A percentile compares a stretch with the other conserved stretches of the same genome.
Evolutionary conservation across 2,329 filamentous ascomycete genomes (phyloP).

Genomic region (Cytospora paraplurivora): DNA sequence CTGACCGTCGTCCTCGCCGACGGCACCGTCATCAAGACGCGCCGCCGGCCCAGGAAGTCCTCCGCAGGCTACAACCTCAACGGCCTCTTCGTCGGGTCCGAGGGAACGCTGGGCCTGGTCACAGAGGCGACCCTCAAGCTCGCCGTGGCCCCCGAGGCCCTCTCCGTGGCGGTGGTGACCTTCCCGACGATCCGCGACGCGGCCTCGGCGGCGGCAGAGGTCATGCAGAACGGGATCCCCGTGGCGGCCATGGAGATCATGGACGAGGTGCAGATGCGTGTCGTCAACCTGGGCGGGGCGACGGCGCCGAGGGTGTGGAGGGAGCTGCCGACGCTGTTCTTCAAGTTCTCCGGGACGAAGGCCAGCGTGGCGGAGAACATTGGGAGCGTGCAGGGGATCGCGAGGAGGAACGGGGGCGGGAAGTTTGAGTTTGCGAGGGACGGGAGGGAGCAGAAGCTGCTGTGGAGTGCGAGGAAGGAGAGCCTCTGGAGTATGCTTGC

Average conservation of each 20-base stretch:
- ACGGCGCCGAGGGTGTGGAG: slow-evolving; percentile 72
- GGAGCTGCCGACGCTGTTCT: slow-evolving; percentile 77
- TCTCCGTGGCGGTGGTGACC: slow-evolving; percentile 76
- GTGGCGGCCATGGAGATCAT: slow-evolving; percentile 80
- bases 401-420: slow-evolving; percentile 63
- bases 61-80: slow-evolving; percentile 85
- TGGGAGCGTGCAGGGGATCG: slow-evolving; percentile 65
- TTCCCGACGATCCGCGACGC: slow-evolving; percentile 79
- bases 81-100: slow-evolving; percentile 75
- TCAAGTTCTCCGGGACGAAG: slow-evolving; percentile 82
- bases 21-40: slow-evolving; percentile 77
- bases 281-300: slow-evolving; percentile 74
- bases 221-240: slow-evolving; percentile 75
- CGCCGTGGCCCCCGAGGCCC: slow-evolving; percentile 73
- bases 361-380: slow-evolving; percentile 80
- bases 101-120: slow-evolving; percentile 79
- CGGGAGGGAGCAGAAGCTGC: slow-evolving; percentile 68
- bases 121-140: slow-evolving; percentile 84
- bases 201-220: slow-evolving; percentile 70
- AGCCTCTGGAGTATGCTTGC: slow-evolving; percentile 83
- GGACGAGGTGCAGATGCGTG: slow-evolving; percentile 85
- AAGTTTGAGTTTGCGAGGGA: slow-evolving; percentile 77
- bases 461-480: slow-evolving; percentile 83
- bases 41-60: slow-evolving; percentile 75
- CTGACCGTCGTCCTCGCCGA: slow-evolving; percentile 79